Conservation (phyloP, 2,329 filamentous ascomycete species). For the Bipolaris victoriae region DNA sequence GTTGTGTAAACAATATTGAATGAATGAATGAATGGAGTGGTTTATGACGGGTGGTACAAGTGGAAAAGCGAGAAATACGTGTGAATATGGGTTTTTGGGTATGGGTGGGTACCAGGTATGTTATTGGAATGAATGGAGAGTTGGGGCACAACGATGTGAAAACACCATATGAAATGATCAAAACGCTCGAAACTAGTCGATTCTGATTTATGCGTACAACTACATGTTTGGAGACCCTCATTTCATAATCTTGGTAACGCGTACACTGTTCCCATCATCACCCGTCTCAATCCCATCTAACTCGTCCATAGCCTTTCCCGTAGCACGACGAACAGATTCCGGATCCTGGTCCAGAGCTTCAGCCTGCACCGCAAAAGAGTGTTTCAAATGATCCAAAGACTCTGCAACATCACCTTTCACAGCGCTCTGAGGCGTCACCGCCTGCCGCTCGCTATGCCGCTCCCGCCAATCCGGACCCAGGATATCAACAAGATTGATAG, state of each 20-base stretch:
- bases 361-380: conserved; percentile 2
- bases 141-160: no score
- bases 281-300: not conserved
- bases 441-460: not conserved
- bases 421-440: not conserved
- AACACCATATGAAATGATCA: no score
- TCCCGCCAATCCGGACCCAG: conserved; percentile 11
- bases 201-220: not conserved
- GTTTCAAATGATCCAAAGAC: conserved; percentile 1
- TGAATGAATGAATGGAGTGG: no score
- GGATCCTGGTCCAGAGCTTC: not conserved
- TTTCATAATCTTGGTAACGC: not conserved
- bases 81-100: no score
- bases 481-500: conserved; percentile 14
- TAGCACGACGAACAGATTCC: not conserved
- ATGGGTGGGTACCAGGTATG: no score
- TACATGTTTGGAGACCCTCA: not conserved
- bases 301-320: not conserved
- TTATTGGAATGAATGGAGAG: no score
- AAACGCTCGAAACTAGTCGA: not conserved
- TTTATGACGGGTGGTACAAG: no score
- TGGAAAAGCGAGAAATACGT: no score
- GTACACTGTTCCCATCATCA: no score
- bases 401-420: not conserved
- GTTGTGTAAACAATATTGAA: no score